Evolutionary conservation across 176 grass and related monocot genomes (phyloP).

Genomic region (Dactylis glomerata): DNA sequence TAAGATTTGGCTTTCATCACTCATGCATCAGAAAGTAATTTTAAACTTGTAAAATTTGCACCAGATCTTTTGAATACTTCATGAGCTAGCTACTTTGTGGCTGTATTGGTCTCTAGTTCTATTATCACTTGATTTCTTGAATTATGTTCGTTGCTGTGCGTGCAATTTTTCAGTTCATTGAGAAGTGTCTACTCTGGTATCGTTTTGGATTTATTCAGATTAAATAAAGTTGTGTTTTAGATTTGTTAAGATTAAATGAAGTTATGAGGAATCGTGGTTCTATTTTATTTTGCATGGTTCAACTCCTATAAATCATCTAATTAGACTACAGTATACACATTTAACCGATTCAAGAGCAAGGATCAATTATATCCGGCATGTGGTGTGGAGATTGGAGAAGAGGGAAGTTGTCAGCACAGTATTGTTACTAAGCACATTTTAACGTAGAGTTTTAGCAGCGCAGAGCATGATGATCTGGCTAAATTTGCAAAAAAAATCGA

Average conservation of each 20-base stretch:
- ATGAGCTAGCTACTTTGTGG: not conserved
- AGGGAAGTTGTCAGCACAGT: not conserved
- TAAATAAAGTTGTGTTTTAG: conserved; percentile 51
- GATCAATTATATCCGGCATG: not conserved
- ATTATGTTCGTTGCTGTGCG: not conserved
- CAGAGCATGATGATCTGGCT: not conserved
- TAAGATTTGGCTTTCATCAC: no score
- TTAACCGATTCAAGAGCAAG: not conserved
- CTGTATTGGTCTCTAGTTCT: not conserved
- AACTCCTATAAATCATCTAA: not conserved
- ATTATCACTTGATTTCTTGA: not conserved
- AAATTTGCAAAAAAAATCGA: no score
- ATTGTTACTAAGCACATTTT: not conserved
- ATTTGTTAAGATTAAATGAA: no score
- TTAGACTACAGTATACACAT: not conserved
- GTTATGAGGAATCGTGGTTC: not conserved
- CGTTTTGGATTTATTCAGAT: not conserved
- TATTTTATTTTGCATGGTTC: not conserved
- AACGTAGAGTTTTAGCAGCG: not conserved
- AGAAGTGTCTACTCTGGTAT: conserved; percentile 9
- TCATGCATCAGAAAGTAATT: no score
- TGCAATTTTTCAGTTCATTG: not conserved
- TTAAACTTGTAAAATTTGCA: no score
- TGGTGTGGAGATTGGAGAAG: not conserved
- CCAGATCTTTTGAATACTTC: no score